Conservation (phyloP, 768 basidiomycete genomes). For the Russula brevipes region DNA sequence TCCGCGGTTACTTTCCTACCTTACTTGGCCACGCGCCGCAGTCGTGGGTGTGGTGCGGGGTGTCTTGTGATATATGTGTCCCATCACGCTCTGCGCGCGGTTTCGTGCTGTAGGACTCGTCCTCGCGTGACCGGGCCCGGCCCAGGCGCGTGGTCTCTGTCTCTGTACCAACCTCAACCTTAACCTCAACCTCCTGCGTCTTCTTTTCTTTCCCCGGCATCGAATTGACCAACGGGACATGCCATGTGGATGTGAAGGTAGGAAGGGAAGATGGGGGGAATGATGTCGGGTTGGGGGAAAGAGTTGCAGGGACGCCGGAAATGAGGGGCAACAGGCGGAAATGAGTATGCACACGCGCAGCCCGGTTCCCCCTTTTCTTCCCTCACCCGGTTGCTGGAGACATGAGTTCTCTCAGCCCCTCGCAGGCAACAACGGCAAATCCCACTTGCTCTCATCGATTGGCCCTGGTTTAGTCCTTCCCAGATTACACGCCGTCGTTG, state of each 20-base stretch:
- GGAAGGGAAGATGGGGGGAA: not conserved
- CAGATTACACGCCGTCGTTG: not conserved
- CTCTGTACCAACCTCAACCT: not conserved
- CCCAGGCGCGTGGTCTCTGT: not conserved
- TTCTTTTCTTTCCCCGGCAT: not conserved
- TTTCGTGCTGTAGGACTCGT: not conserved
- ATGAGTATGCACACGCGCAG: constrained; percentile 13
- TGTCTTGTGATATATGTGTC: not conserved
- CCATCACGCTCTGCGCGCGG: constrained; percentile 1
- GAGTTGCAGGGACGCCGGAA: constrained; percentile 1
- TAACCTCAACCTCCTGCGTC: not conserved
- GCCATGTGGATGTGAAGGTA: not conserved
- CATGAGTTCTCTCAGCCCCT: not conserved
- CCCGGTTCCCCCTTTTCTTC: constrained; percentile 1
- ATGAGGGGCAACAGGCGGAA: constrained; percentile 11
- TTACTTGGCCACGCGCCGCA: constrained; percentile 3
- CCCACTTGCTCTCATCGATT: not conserved
- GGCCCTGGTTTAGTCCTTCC: not conserved
- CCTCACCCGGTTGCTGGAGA: not conserved
- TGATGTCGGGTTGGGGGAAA: not conserved
- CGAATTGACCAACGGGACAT: not conserved
- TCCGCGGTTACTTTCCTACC: not conserved
- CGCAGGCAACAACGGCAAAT: not conserved
- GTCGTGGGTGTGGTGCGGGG: constrained; percentile 1
- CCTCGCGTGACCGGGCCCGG: not conserved